Percentiles rank a stretch among this genome's conserved stretches.
phyloP scores from a whole-genome alignment of 1,139 yeast species.

The Wickerhamiella pararugosa region DNA sequence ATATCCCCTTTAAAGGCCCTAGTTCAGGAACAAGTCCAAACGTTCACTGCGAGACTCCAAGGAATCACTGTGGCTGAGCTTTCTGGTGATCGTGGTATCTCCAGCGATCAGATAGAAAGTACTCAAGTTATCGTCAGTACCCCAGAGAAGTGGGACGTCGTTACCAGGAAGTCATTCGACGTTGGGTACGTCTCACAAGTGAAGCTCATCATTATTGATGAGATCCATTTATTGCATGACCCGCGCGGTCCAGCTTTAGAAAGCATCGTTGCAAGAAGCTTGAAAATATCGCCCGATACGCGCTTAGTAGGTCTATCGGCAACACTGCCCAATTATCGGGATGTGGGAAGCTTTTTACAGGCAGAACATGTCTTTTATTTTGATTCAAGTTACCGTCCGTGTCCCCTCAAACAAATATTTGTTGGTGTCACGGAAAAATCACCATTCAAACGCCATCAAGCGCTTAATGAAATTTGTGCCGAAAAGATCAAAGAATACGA shows the following conservation, averaged over 20 bases:
- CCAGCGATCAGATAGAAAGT: slow-evolving; percentile 58
- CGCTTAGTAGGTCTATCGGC: slow-evolving; percentile 85
- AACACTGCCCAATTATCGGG: slow-evolving; percentile 78
- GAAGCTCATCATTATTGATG: slow-evolving; percentile 72
- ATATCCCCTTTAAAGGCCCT: slow-evolving; percentile 91
- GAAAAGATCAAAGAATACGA: slow-evolving; percentile 65
- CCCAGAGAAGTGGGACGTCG: slow-evolving; percentile 95
- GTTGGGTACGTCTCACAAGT: slow-evolving; percentile 48
- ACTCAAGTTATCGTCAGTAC: slow-evolving; percentile 86
- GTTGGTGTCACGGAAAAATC: slow-evolving; percentile 78
- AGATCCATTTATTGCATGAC: slow-evolving; percentile 84
- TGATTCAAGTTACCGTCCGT: slow-evolving; percentile 75
- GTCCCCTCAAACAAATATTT: slow-evolving; percentile 81
- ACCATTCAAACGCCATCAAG: slow-evolving; percentile 61
- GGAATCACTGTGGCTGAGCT: slow-evolving; percentile 72
- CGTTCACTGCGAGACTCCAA: slow-evolving; percentile 56
- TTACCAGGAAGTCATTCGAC: slow-evolving; percentile 66
- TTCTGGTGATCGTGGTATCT: slow-evolving; percentile 78
- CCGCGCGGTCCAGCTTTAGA: slow-evolving; percentile 93
- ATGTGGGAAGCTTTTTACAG: slow-evolving; percentile 69
- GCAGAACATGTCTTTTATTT: slow-evolving; percentile 54
- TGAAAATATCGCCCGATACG: slow-evolving; percentile 32
- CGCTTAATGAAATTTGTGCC: slow-evolving; percentile 85
- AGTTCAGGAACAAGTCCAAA: slow-evolving; percentile 89
- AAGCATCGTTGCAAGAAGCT: slow-evolving; percentile 64